phyloP scores from a whole-genome alignment of 345 rosid genomes.

The Noccaea caerulescens region DNA sequence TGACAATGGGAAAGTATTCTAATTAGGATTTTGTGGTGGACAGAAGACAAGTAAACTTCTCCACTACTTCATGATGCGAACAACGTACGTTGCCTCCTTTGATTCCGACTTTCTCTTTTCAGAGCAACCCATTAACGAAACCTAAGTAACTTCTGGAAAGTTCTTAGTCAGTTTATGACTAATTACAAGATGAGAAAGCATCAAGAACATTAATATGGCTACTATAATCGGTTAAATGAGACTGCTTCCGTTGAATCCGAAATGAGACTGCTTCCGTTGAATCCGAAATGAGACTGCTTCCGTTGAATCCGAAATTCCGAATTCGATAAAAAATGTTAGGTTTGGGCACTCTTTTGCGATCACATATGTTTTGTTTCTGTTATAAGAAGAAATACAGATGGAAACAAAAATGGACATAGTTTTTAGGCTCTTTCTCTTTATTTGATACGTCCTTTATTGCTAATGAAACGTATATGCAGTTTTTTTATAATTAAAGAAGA shows the following conservation, averaged over 20 bases:
- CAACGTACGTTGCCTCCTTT: neutral
- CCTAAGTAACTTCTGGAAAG: neutral
- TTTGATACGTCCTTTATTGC: neutral
- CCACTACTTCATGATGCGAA: conserved; percentile 27
- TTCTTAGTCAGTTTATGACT: neutral
- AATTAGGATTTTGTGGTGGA: conserved; percentile 19
- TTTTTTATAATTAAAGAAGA: neutral
- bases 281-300: neutral
- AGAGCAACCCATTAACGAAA: conserved; percentile 10
- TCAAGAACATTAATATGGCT: neutral
- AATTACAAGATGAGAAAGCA: neutral
- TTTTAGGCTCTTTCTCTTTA: neutral
- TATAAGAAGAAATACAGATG: neutral
- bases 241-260: neutral
- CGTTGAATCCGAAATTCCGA: neutral
- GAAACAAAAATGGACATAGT: neutral
- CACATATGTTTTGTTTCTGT: neutral
- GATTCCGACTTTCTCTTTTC: neutral
- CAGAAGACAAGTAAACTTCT: conserved; percentile 29
- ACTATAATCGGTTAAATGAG: neutral
- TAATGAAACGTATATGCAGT: neutral
- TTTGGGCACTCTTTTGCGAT: neutral
- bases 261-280: neutral
- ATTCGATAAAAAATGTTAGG: neutral
- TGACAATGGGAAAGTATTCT: neutral